These are phyloP conservation scores for Hordeum pubiflorum DNA, from an alignment of 202 grass and related monocot genomes.

Conservation along the genomic window DNA sequence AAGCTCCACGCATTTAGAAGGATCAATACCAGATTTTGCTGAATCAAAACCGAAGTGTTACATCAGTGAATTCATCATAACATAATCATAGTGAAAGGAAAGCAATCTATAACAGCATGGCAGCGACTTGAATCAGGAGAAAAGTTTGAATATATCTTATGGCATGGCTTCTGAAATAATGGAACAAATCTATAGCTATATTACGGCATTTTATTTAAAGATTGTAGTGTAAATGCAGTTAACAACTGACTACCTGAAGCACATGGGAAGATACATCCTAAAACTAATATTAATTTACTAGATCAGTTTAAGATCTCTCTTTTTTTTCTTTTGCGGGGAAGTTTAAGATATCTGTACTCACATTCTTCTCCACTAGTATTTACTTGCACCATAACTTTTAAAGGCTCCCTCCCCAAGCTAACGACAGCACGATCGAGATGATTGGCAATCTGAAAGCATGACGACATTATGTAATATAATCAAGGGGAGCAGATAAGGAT, in stretches of 20 bases:
- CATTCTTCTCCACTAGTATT: constrained; percentile 99
- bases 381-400: constrained; percentile 90
- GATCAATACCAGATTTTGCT: constrained; percentile 92
- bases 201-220: constrained; percentile 19
- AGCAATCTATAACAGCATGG: not conserved
- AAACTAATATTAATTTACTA: not conserved
- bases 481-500: not conserved
- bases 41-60: constrained; percentile 25
- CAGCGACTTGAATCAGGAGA: not conserved
- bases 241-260: not conserved
- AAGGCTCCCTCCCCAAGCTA: constrained; percentile 64
- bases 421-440: constrained; percentile 65
- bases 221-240: not conserved
- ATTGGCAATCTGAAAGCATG: constrained; percentile 36
- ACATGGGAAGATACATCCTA: not conserved
- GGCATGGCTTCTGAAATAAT: constrained; percentile 5
- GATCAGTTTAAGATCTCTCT: not conserved
- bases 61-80: not conserved
- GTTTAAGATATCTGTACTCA: constrained; percentile 46
- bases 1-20: constrained; percentile 56
- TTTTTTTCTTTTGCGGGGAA: too few relatives aligned
- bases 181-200: not conserved
- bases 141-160: not conserved
- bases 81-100: not conserved
- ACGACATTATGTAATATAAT: not conserved